Conservation (phyloP, 352 stramenopile genomes). For the Thraustochytrium striatum region DNA sequence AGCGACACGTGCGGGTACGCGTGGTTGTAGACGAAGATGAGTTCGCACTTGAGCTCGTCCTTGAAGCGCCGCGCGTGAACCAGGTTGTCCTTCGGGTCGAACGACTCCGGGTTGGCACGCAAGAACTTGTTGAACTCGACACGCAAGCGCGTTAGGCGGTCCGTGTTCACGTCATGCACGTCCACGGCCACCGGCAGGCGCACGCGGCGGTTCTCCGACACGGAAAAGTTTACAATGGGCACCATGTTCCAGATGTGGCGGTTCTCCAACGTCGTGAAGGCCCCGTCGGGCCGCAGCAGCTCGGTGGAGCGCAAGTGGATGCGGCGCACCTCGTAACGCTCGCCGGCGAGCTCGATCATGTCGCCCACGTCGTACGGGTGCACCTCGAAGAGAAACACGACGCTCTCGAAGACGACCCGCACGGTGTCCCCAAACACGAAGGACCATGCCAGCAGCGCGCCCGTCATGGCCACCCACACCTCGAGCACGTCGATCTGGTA, state of each 20-base stretch:
- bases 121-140: slow-evolving; percentile 1
- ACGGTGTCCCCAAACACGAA: slow-evolving; percentile 50
- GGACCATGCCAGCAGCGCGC: not conserved
- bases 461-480: not conserved
- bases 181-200: too few relatives aligned
- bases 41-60: not conserved
- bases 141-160: not conserved
- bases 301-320: slow-evolving; percentile 36
- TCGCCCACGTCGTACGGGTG: slow-evolving; percentile 42
- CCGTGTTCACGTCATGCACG: not conserved
- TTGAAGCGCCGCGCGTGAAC: not conserved
- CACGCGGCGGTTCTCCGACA: not conserved
- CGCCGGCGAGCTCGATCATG: not conserved
- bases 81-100: not conserved
- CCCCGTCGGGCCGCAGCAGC: slow-evolving; percentile 6
- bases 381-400: slow-evolving; percentile 44
- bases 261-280: not conserved
- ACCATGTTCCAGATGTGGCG: not conserved
- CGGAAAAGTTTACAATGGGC: not conserved
- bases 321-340: slow-evolving; percentile 25
- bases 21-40: not conserved
- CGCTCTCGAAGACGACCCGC: slow-evolving; percentile 27
- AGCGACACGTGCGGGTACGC: not conserved
- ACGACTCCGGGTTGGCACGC: not conserved
- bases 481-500: not conserved